These are phyloP conservation scores for Sporothrix variecibatus DNA, from an alignment of 2,329 filamentous ascomycete genomes.

Conservation along the genomic window DNA sequence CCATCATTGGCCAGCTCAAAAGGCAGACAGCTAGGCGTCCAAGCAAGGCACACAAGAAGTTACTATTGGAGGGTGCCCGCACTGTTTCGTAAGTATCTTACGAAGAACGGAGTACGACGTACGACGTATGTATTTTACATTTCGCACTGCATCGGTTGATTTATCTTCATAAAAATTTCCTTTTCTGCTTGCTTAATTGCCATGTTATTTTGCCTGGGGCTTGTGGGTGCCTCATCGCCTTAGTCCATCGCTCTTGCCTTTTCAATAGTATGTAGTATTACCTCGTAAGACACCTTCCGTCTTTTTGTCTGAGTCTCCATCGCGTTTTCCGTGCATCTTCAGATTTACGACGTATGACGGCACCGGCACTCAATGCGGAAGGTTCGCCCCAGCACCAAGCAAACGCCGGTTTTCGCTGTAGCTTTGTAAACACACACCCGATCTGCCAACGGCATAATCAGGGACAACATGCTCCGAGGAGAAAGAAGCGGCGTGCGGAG, in stretches of 20 bases:
- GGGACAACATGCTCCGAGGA: not conserved
- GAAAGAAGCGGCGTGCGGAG: not conserved
- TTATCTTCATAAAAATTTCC: not conserved
- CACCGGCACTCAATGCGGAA: not conserved
- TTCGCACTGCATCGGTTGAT: not conserved
- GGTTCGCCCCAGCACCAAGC: not conserved
- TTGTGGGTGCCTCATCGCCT: not conserved
- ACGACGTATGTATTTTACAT: not conserved
- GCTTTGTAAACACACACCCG: not conserved
- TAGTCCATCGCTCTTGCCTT: not conserved
- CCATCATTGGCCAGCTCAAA: not conserved
- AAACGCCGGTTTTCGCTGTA: not conserved
- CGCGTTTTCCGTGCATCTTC: not conserved
- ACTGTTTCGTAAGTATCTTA: not conserved
- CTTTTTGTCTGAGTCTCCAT: not conserved
- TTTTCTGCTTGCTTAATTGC: not conserved
- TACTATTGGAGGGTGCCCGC: not conserved
- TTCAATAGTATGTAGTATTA: not conserved
- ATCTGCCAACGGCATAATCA: not conserved
- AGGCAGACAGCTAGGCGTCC: constrained; percentile 22
- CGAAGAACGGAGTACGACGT: not conserved
- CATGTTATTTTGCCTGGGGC: not conserved
- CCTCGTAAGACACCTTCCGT: not conserved
- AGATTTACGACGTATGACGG: not conserved
- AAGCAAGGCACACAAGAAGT: constrained; percentile 14